Percentiles rank a stretch among this genome's conserved stretches.
Conservation (phyloP, 140 eudicot species). For the Bidens hawaiensis region DNA sequence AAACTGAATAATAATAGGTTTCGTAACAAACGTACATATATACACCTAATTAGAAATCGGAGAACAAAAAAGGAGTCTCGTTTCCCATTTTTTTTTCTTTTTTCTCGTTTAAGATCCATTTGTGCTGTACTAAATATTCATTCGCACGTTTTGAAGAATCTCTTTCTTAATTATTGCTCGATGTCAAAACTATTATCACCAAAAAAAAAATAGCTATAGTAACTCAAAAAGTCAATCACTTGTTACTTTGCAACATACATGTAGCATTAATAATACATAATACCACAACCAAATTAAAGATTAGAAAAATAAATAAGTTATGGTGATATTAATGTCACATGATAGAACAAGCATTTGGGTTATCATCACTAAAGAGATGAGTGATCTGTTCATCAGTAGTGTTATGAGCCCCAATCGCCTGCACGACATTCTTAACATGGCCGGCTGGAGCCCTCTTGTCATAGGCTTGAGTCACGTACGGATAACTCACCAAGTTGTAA, state of each 20-base stretch:
- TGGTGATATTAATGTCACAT: constrained; percentile 55
- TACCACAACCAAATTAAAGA: constrained; percentile 7
- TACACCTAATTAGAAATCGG: too few relatives aligned
- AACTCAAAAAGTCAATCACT: not conserved
- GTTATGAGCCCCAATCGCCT: constrained; percentile 46
- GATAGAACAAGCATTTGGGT: constrained; percentile 79
- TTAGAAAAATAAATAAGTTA: not conserved
- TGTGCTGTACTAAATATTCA: too few relatives aligned
- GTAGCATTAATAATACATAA: constrained; percentile 11
- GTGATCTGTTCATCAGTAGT: constrained; percentile 54
- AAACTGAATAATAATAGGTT: too few relatives aligned
- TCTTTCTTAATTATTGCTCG: too few relatives aligned
- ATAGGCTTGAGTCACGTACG: constrained; percentile 55
- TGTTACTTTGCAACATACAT: constrained; percentile 5
- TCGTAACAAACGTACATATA: too few relatives aligned
- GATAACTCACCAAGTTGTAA: constrained; percentile 63
- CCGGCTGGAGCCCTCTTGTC: constrained; percentile 93
- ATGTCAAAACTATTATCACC: not conserved
- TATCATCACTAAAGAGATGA: constrained; percentile 76
- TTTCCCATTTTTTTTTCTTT: too few relatives aligned
- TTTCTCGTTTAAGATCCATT: too few relatives aligned
- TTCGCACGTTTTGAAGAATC: too few relatives aligned
- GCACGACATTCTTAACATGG: constrained; percentile 57
- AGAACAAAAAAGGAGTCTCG: too few relatives aligned
- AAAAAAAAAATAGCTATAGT: too few relatives aligned